Percentiles rank a stretch among this genome's conserved stretches.
phyloP scores from a whole-genome alignment of 306 rosid species.

The Inga oerstediana region DNA sequence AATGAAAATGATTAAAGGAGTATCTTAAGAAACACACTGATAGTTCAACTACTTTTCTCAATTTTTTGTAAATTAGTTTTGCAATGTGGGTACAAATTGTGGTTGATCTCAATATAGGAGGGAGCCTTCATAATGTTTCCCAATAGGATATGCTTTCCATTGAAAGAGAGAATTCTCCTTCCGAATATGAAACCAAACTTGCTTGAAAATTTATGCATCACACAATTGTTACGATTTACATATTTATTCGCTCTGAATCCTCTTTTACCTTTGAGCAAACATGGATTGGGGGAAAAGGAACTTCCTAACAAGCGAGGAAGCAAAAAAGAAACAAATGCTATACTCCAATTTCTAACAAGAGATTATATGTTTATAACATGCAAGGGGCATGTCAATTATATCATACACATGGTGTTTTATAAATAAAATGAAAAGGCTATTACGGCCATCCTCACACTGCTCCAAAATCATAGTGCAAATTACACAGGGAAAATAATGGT shows the following conservation, averaged over 20 bases:
- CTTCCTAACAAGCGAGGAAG: not conserved
- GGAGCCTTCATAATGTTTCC: too few species aligned
- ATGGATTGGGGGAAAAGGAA: not conserved
- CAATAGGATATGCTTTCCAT: too few species aligned
- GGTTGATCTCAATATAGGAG: too few species aligned
- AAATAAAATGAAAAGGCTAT: constrained; percentile 35
- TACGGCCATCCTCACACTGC: constrained; percentile 45
- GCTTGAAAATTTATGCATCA: too few species aligned
- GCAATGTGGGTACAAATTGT: too few species aligned
- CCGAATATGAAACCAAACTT: too few species aligned
- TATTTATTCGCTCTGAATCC: not conserved
- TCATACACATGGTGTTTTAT: constrained; percentile 12
- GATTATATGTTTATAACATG: constrained; percentile 31
- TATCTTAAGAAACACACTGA: too few species aligned
- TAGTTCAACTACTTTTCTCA: too few species aligned
- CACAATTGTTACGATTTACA: too few species aligned
- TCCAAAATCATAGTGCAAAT: constrained; percentile 42
- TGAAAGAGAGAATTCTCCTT: too few species aligned
- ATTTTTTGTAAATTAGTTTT: too few species aligned
- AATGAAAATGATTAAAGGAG: too few species aligned
- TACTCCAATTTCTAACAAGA: constrained; percentile 21
- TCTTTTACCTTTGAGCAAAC: not conserved
- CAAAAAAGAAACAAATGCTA: constrained; percentile 24
- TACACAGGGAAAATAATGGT: constrained; percentile 51
- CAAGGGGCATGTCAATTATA: constrained; percentile 31